Evolutionary conservation across 2,329 filamentous ascomycete species (phyloP), one percentile per base, ranked within the genome.

Genomic region (Endocalyx cinctus): DNA sequence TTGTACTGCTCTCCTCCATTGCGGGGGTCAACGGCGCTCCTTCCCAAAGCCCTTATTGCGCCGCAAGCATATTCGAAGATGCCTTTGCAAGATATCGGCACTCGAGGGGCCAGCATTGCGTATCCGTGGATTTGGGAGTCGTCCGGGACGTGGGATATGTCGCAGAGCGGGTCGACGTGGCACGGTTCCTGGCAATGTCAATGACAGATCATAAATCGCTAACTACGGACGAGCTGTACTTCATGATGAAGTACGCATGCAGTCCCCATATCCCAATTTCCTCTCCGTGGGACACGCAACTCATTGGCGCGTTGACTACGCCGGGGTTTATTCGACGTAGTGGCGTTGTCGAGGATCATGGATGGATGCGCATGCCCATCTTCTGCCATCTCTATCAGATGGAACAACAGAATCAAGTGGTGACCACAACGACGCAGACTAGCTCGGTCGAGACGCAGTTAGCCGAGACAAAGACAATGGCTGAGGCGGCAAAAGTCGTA

Each of bases 11-110:
- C 2, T 60, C 59, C 2, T 66, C 63, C 1, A 44, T 60, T 2
- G 47, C 50, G 6, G 58, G 59, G 1, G 46, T 64, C 12, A 39
- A 55, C 12, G 62, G 63, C 6, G 52, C 50, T 20, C 39, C 43
- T 14, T 47, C 47, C 2, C 63, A 65, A 37, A 46, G 51, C 20
- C 64, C 65, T 35, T 66, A 66, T 37, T 46, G 55, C 3, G 60
- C 61, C 4, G 60, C 50, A 5, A 58, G 57, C 26, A 53, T 57
- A 1, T 65, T 54, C 42, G 51, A 59, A 14, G 40, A 45, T n/a
- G 30, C 25, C 6, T 34, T 57, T 2, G 44, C 45, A 4, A 39
- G 51, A 6, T 14, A 42, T 19, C 39, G 42, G 1, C 22, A 31
- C 2, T 19, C 33, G 3, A 15, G 22, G 5, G 40, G 34, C 3